Percentiles rank a stretch among this genome's conserved stretches.
phyloP scores from a whole-genome alignment of 306 rosid genomes.

The Castanea crenata region DNA sequence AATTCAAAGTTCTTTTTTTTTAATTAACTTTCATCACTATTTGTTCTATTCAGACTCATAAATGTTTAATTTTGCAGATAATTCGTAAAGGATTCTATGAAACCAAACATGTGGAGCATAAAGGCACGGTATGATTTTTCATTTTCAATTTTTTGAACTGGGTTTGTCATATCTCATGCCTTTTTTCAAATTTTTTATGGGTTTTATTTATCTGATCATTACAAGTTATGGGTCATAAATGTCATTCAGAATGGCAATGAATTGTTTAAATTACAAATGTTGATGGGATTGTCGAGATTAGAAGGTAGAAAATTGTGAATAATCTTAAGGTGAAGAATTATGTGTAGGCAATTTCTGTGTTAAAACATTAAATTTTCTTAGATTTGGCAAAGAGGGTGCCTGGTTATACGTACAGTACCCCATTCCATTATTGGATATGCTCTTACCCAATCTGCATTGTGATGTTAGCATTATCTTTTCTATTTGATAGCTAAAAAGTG shows the following conservation, averaged over 20 bases:
- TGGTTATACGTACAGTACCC: neutral
- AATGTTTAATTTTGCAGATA: slow-evolving; percentile 34
- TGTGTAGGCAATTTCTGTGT: neutral
- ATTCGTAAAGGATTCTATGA: slow-evolving; percentile 76
- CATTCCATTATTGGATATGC: neutral
- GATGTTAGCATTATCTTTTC: neutral
- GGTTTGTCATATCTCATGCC: neutral
- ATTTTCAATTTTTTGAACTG: neutral
- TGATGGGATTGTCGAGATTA: neutral
- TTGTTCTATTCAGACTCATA: neutral
- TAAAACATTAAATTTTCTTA: neutral
- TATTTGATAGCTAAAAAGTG: neutral
- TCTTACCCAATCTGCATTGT: neutral
- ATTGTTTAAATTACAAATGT: neutral
- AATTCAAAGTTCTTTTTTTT: neutral
- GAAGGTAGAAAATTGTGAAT: neutral
- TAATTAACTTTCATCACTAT: neutral
- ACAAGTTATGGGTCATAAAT: neutral
- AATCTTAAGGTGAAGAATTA: neutral
- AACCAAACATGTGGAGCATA: slow-evolving; percentile 76
- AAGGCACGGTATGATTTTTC: slow-evolving; percentile 58
- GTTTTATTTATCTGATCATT: neutral
- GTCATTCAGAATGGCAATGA: neutral
- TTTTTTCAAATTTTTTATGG: neutral
- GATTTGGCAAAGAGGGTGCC: neutral